Evolutionary conservation across 257 asterid species (phyloP).

Genomic region (Asclepias syriaca): DNA sequence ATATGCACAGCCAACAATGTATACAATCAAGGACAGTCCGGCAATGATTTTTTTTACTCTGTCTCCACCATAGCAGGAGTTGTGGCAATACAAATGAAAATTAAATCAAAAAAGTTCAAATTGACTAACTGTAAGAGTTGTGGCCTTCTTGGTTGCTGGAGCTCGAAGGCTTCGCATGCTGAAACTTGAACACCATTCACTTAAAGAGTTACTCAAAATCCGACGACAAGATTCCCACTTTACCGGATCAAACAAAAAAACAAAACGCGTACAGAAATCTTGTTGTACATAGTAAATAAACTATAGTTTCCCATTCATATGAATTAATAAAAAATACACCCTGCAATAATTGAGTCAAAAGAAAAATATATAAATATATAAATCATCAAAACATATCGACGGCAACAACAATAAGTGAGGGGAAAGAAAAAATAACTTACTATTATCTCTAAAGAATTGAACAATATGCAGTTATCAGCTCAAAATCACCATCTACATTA

Average conservation of each 20-base stretch:
- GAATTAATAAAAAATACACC: not conserved
- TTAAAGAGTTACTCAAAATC: constrained; percentile 8
- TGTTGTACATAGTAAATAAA: not conserved
- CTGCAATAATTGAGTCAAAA: not conserved
- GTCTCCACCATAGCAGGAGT: not conserved
- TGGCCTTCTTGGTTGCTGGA: constrained; percentile 62
- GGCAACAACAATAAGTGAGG: not conserved
- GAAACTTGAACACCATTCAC: constrained; percentile 45
- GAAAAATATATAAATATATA: too few relatives aligned
- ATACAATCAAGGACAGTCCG: not conserved
- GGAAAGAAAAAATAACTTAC: not conserved
- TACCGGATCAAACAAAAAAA: not conserved
- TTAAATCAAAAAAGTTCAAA: constrained; percentile 15
- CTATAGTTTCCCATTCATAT: not conserved
- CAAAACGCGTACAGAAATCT: not conserved
- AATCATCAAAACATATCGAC: not conserved
- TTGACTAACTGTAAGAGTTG: constrained; percentile 65
- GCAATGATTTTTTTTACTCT: not conserved
- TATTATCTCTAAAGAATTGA: not conserved
- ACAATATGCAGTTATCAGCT: not conserved
- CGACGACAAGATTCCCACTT: not conserved
- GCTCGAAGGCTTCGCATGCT: constrained; percentile 77
- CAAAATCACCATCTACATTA: not conserved
- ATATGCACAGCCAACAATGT: constrained; percentile 3
- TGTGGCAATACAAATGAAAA: not conserved